A percentile compares a stretch with the other conserved stretches of the same genome.
Evolutionary conservation across 2,329 filamentous ascomycete species (phyloP).

Genomic region (Remersonia thermophila): DNA sequence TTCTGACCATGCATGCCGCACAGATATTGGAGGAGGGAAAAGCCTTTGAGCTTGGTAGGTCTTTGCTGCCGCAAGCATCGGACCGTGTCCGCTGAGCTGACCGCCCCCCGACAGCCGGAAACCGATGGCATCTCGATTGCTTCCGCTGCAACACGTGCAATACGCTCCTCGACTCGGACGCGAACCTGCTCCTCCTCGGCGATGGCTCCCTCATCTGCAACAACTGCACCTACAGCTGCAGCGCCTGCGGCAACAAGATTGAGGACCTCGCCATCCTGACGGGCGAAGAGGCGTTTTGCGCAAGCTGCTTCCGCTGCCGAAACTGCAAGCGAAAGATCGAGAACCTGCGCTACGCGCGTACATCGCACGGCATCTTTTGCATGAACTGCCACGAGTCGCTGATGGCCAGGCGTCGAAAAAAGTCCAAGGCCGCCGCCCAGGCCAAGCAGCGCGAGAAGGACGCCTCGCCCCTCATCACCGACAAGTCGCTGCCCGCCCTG

Average conservation of each 20-base stretch:
- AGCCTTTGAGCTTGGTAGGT: slow-evolving; percentile 85
- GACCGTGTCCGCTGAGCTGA: slow-evolving; percentile 10
- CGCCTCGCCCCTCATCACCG: slow-evolving; percentile 55
- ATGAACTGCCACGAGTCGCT: slow-evolving; percentile 97
- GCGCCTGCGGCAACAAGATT: slow-evolving; percentile 92
- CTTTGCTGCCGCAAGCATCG: not conserved
- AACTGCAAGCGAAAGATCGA: slow-evolving; percentile 99
- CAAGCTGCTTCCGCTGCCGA: slow-evolving; percentile 89
- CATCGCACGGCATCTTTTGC: slow-evolving; percentile 96
- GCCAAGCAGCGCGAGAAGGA: slow-evolving; percentile 53
- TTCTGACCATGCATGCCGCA: slow-evolving; percentile 17
- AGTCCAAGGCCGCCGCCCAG: slow-evolving; percentile 55
- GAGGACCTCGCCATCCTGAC: slow-evolving; percentile 96
- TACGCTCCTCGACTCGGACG: slow-evolving; percentile 93
- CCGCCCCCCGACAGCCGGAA: slow-evolving; percentile 53
- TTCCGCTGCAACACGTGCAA: slow-evolving; percentile 95
- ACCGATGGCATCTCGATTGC: slow-evolving; percentile 97
- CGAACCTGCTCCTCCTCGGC: slow-evolving; percentile 89
- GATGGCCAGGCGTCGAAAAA: slow-evolving; percentile 85
- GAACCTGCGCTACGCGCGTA: slow-evolving; percentile 92
- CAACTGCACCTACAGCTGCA: slow-evolving; percentile 98
- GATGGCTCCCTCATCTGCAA: slow-evolving; percentile 98
- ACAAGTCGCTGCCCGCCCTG: slow-evolving; percentile 87
- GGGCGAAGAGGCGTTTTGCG: slow-evolving; percentile 94
- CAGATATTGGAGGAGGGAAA: slow-evolving; percentile 98